These are phyloP conservation scores for Microthlaspi erraticum DNA, from an alignment of 345 rosid species.

Conservation along the genomic window DNA sequence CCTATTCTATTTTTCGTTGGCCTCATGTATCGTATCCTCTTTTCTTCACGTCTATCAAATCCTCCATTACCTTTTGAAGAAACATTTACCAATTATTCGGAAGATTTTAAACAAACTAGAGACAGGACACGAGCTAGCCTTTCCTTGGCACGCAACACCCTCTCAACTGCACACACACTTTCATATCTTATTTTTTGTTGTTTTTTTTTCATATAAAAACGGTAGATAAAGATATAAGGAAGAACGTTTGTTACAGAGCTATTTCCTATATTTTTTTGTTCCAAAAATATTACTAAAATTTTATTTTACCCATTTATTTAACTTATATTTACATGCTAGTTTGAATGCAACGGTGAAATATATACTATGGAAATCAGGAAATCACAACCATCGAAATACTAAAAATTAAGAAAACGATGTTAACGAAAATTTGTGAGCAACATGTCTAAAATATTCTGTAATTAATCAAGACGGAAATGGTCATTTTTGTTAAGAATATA, in stretches of 20 bases:
- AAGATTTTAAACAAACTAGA: neutral
- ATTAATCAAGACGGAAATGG: slow-evolving; percentile 39
- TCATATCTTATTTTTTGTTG: slow-evolving; percentile 2
- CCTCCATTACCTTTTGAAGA: slow-evolving; percentile 4
- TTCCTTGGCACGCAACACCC: slow-evolving; percentile 14
- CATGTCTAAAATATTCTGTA: slow-evolving; percentile 24
- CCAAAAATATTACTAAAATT: no score
- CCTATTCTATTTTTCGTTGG: slow-evolving; percentile 16
- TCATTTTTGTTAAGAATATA: slow-evolving; percentile 37
- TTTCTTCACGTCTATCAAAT: slow-evolving; percentile 15
- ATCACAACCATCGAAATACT: neutral
- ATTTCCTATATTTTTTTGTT: no score
- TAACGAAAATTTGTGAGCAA: slow-evolving; percentile 5
- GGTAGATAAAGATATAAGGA: no score
- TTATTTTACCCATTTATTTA: no score
- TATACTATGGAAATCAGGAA: neutral
- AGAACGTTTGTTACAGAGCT: no score
- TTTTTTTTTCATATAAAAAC: neutral
- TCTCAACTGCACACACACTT: neutral
- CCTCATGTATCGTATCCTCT: slow-evolving; percentile 22
- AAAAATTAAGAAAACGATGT: neutral
- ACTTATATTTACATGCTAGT: neutral
- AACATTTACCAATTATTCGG: neutral
- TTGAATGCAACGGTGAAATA: neutral
- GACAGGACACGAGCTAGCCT: slow-evolving; percentile 14